A percentile compares a stretch with the other conserved stretches of the same genome.
Conservation (phyloP, 1,284 basidiomycete species). For the Ustilago trichophora region DNA sequence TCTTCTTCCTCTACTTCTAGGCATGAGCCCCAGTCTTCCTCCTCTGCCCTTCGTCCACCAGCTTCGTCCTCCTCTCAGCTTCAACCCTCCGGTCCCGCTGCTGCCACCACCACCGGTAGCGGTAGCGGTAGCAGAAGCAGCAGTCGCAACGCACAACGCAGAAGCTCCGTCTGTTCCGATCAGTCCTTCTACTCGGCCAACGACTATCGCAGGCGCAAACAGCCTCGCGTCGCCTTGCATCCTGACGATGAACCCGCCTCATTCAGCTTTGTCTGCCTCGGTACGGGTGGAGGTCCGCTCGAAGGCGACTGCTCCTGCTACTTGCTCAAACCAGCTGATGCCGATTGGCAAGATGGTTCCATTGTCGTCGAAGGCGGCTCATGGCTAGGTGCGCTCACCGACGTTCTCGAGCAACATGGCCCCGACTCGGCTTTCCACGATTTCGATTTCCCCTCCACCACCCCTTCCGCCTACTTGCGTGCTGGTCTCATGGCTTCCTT, state of each 20-base stretch:
- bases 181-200: slow-evolving; percentile 41
- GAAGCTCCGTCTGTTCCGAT: slow-evolving; percentile 28
- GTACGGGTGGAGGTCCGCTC: slow-evolving; percentile 68
- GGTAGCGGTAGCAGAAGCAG: slow-evolving; percentile 6
- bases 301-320: slow-evolving; percentile 68
- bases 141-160: slow-evolving; percentile 12
- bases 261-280: slow-evolving; percentile 65
- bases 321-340: slow-evolving; percentile 65
- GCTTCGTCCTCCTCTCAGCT: slow-evolving; percentile 8
- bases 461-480: slow-evolving; percentile 44
- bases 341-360: slow-evolving; percentile 64
- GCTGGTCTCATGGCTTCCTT: slow-evolving; percentile 61
- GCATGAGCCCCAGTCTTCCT: slow-evolving; percentile 5
- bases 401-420: slow-evolving; percentile 55
- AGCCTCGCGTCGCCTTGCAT: slow-evolving; percentile 40
- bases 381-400: slow-evolving; percentile 59
- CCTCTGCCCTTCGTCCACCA: neutral
- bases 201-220: slow-evolving; percentile 40
- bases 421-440: slow-evolving; percentile 54
- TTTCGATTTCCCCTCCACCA: slow-evolving; percentile 48
- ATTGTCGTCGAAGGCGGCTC: slow-evolving; percentile 66
- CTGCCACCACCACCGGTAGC: neutral
- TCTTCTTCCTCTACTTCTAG: slow-evolving; percentile 6
- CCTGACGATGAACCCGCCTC: slow-evolving; percentile 37
- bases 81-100: neutral